Base-by-base conservation (phyloP, 2,329 filamentous ascomycete genomes). In the Intubia oerlemansii region DNA sequence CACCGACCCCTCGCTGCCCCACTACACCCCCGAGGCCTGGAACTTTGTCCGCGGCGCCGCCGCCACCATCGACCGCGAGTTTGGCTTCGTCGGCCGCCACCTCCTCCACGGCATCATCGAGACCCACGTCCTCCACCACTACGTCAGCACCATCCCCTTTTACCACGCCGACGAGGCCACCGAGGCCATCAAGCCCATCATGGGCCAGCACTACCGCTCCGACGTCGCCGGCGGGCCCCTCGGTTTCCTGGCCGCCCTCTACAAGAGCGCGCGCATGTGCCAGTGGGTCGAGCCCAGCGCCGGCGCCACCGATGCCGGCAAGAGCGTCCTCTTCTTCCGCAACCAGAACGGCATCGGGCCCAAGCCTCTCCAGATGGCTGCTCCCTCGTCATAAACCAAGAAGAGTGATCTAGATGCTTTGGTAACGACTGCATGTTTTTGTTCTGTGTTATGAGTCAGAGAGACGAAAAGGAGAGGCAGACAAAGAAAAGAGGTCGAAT, bases 111-210 rank as follows among this genome's bases (percentile, higher is more conserved):
- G 82, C 44, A 93, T 93, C 53, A 74, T 92, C 49, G 84, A 93
- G 62, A 92, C 84, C 25, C 84, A 95, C 56, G 84, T 95, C 34
- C 76, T 91, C 33, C 84, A 95, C 63, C 84, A 93, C 66, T 93
- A 91, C 54, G 69, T 93, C 50, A 85, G 77, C 54, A 81, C 70
- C 44, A 95, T 95, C 40, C 84, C 84, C 37, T 42, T 42, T 24
- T 43, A 43, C 32, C 28, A 42, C 18, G 40, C 40, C n/a, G 40
- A 42, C 31, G 40, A 42, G 34, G 40, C 39, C 17, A 37, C 35
- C 14, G 40, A 42, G 28, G 38, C 40, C 25, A 42, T 42, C 36
- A 82, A 84, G 64, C 68, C 68, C 35, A 62, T 98, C 51, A 93
- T 98, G 85, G 88, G 88, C 51, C 62, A 64, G 45, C 88, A 98